These are phyloP conservation scores for Urtica urens DNA, from an alignment of 306 rosid species.

Conservation along the genomic window DNA sequence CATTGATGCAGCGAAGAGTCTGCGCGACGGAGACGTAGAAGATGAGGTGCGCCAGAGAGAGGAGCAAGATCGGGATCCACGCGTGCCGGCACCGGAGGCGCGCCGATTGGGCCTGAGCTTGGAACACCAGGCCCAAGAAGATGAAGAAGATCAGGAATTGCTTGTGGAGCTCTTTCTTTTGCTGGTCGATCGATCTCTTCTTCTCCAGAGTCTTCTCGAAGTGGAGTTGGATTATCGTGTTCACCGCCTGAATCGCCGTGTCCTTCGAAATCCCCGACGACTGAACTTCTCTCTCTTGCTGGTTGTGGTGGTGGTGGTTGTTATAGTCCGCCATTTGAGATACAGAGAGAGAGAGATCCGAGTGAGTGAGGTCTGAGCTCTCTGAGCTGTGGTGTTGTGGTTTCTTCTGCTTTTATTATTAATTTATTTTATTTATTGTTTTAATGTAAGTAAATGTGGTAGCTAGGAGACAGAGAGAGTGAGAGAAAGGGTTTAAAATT, in stretches of 20 bases:
- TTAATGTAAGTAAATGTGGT: too few species aligned
- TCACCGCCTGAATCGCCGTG: conserved; percentile 61
- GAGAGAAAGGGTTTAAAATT: too few species aligned
- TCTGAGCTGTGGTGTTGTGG: background rate
- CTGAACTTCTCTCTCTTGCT: conserved; percentile 21
- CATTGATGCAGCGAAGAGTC: conserved; percentile 75
- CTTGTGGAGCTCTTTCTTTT: conserved; percentile 73
- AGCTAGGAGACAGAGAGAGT: too few species aligned
- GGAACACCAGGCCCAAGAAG: conserved; percentile 47
- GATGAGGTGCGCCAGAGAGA: conserved; percentile 69
- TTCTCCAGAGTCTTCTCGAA: conserved; percentile 89
- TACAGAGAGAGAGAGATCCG: background rate
- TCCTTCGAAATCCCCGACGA: conserved; percentile 34
- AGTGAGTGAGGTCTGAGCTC: background rate
- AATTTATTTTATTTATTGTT: too few species aligned
- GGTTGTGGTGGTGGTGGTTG: conserved; percentile 29
- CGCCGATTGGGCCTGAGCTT: conserved; percentile 23
- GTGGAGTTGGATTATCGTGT: conserved; percentile 85
- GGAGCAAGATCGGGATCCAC: conserved; percentile 82
- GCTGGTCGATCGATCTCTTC: conserved; percentile 77
- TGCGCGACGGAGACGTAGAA: conserved; percentile 89
- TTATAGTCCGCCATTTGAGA: conserved; percentile 36
- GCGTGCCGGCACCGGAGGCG: conserved; percentile 75
- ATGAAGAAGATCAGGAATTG: conserved; percentile 70
- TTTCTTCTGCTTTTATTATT: background rate